Evolutionary conservation across 768 basidiomycete species (phyloP), one percentile per base, ranked within the genome.

Genomic region (Mycena indigotica): DNA sequence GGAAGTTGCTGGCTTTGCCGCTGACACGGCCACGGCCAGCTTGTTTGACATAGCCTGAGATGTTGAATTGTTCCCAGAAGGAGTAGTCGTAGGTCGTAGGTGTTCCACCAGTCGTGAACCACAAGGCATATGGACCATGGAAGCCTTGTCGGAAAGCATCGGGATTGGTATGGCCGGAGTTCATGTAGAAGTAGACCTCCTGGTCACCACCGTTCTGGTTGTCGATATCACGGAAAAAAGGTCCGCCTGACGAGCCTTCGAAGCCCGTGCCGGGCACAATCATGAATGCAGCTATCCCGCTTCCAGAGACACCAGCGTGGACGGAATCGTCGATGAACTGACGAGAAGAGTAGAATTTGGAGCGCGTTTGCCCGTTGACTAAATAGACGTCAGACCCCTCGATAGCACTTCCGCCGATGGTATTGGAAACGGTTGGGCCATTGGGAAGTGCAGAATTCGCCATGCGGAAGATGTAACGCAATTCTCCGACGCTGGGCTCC

Each of bases 261-360:
- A 80, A 82, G 35, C 75, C 69, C 8, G 75, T 72, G 35, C 76
- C 70, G 24, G 79, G 78, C 29, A 82, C 70, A 51, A 80, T 76
- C 65, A 79, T 78, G 54, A 61, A 79, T n/a, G 72, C 77, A 40
- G 76, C 79, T 26, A 79, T 75, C 16, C 75, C 76, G 50, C 72
- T 73, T 16, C 78, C 79, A 52, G 78, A 78, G 17, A 80, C 77
- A 24, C 79, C 78, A n/a, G n/a, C n/a, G 55, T 81, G 79, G 13
- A 81, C 77, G 64, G 78, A 77, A 63, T 82, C 80, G n/a, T 74
- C 64, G 51, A 81, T 82, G 70, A 81, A 80, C 24, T 74, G 78
- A 54, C n/a, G n/a, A n/a, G n/a, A n/a, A 17, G 78, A 80, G 65
- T 75, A 79, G 67, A 79, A 81, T 63, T 82, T 80, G 55, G 77